phyloP scores from a whole-genome alignment of 805 yeast genomes.

The Nakazawaea ambrosiae region DNA sequence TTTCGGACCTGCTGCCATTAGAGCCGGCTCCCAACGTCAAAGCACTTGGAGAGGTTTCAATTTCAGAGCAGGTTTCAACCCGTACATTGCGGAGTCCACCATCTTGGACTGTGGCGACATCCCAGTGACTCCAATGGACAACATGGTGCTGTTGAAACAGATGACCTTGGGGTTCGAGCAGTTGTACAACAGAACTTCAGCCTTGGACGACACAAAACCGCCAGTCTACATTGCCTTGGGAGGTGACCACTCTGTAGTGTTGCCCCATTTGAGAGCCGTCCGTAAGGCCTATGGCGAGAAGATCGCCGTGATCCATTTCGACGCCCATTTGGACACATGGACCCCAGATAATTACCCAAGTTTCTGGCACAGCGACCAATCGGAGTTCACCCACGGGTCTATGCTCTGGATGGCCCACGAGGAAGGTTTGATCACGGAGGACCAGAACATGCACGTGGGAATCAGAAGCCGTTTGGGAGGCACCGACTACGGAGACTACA shows the following conservation, averaged over 20 bases:
- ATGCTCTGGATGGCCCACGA: constrained; percentile 78
- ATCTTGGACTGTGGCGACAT: constrained; percentile 52
- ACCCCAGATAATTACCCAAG: constrained; percentile 64
- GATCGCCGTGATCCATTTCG: constrained; percentile 71
- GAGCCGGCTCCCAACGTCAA: constrained; percentile 68
- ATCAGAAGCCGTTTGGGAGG: constrained; percentile 69
- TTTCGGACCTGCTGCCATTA: constrained; percentile 71
- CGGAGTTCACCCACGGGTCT: constrained; percentile 73
- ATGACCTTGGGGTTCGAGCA: constrained; percentile 52
- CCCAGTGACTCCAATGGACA: constrained; percentile 56
- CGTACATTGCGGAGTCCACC: constrained; percentile 42
- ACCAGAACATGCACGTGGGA: constrained; percentile 67
- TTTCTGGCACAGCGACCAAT: constrained; percentile 49
- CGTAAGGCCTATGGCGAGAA: constrained; percentile 50
- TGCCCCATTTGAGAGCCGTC: constrained; percentile 67
- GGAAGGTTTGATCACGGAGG: constrained; percentile 54
- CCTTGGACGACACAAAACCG: constrained; percentile 24
- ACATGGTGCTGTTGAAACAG: constrained; percentile 42
- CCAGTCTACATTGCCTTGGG: constrained; percentile 71
- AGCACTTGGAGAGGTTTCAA: constrained; percentile 64
- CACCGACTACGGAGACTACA: constrained; percentile 48
- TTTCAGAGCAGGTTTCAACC: constrained; percentile 43
- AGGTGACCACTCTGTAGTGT: constrained; percentile 74
- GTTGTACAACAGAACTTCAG: constrained; percentile 31
- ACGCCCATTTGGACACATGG: constrained; percentile 84